These are phyloP conservation scores for Podila epigama DNA, from an alignment of 192 early-diverging fungal genomes.

Conservation along the genomic window DNA sequence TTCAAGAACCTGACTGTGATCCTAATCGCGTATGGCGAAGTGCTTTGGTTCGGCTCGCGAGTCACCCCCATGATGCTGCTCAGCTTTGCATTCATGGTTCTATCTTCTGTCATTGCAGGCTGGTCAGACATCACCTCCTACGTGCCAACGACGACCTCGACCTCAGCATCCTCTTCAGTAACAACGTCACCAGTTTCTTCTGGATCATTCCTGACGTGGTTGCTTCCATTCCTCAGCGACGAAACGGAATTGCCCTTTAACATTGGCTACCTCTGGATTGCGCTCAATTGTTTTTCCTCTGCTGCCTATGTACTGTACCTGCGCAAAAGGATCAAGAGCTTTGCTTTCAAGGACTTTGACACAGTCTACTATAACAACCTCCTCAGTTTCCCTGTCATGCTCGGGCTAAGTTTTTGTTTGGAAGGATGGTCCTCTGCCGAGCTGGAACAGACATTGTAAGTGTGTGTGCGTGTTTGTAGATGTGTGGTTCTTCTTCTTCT, in stretches of 20 bases:
- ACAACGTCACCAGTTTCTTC: too few species aligned
- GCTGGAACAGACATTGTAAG: constrained; percentile 66
- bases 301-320: constrained; percentile 90
- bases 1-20: constrained; percentile 99
- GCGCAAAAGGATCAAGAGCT: constrained; percentile 87
- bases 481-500: too few species aligned
- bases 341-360: constrained; percentile 97
- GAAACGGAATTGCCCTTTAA: constrained; percentile 22
- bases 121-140: constrained; percentile 70
- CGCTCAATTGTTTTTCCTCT: constrained; percentile 87
- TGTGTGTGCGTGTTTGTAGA: too few species aligned
- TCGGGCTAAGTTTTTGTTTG: constrained; percentile 70
- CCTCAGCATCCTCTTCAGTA: too few species aligned
- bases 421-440: constrained; percentile 75
- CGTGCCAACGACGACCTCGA: too few species aligned
- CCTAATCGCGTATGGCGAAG: constrained; percentile 95
- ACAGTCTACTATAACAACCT: constrained; percentile 98
- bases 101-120: constrained; percentile 88
- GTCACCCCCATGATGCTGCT: constrained; percentile 84
- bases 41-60: constrained; percentile 76
- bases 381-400: constrained; percentile 82
- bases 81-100: constrained; percentile 84
- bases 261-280: constrained; percentile 89
- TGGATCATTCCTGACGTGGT: too few species aligned
- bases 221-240: too few species aligned